Conservation (phyloP, 805 yeast species). For the Candida sphagnicola region DNA sequence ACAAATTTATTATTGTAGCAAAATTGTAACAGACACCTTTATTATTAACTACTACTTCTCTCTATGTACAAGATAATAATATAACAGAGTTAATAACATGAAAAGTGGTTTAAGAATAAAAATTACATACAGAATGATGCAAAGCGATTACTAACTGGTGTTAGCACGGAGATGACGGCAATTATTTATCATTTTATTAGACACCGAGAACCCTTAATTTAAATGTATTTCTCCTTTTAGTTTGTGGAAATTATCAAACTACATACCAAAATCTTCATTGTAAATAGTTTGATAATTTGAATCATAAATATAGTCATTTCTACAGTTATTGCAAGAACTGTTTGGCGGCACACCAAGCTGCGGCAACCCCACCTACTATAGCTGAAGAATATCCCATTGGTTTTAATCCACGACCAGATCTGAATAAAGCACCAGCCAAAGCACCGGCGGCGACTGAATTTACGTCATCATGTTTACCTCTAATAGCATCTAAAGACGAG, state of each 20-base stretch:
- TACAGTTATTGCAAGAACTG: conserved; percentile 18
- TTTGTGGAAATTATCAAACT: background rate
- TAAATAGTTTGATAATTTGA: background rate
- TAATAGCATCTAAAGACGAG: conserved; percentile 68
- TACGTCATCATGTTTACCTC: conserved; percentile 85
- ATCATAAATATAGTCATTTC: conserved; percentile 1
- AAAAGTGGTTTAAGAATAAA: background rate
- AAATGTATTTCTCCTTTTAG: background rate
- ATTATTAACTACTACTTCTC: background rate
- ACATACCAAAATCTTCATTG: no score
- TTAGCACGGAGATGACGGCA: background rate
- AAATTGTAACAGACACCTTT: no score
- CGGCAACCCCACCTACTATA: conserved; percentile 85
- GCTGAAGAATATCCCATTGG: conserved; percentile 88
- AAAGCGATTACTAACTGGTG: background rate
- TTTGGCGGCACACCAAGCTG: conserved; percentile 87
- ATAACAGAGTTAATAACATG: conserved; percentile 1
- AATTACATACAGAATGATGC: background rate
- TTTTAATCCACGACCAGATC: conserved; percentile 76
- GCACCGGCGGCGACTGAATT: conserved; percentile 91
- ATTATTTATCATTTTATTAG: background rate
- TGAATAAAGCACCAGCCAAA: conserved; percentile 86
- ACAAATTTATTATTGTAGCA: no score
- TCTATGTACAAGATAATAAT: conserved; percentile 4
- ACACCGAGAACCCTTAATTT: background rate